Percentiles rank a stretch among this genome's conserved stretches.
These are phyloP conservation scores for Pseudovirgaria hyperparasitica DNA, from an alignment of 2,329 filamentous ascomycete species.

Conservation along the genomic window DNA sequence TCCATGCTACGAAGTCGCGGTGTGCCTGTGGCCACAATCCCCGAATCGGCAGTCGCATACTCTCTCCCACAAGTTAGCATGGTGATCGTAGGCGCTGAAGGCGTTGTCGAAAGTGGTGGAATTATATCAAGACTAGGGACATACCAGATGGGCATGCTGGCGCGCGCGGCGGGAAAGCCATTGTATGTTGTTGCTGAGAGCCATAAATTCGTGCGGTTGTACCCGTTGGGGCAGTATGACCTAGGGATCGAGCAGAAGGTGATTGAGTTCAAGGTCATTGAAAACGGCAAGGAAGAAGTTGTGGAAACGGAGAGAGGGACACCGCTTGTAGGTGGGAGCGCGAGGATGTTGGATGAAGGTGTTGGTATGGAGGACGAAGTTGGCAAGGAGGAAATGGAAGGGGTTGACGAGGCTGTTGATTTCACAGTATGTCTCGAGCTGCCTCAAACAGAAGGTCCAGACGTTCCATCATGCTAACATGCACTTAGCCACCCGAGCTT, in stretches of 20 bases:
- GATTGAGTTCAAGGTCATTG: conserved; percentile 53
- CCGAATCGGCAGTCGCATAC: conserved; percentile 64
- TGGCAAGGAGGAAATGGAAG: conserved; percentile 8
- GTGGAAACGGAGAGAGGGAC: too few relatives aligned
- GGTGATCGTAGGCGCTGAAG: conserved; percentile 58
- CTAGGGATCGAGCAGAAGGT: conserved; percentile 69
- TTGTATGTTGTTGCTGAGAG: conserved; percentile 91
- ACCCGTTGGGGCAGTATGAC: conserved; percentile 70
- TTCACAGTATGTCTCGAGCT: conserved; percentile 49
- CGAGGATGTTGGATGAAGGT: too few relatives aligned
- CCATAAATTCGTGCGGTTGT: conserved; percentile 89
- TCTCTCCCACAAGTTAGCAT: conserved; percentile 62
- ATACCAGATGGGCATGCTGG: conserved; percentile 75
- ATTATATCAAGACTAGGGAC: conserved; percentile 80
- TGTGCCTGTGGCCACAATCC: conserved; percentile 72
- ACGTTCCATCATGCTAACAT: too few relatives aligned
- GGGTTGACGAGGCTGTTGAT: conserved; percentile 46
- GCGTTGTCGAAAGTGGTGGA: conserved; percentile 86
- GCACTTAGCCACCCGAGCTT: conserved; percentile 48
- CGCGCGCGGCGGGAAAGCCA: conserved; percentile 57
- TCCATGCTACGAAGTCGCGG: conserved; percentile 56
- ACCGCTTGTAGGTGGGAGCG: too few relatives aligned
- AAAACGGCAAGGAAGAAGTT: too few relatives aligned
- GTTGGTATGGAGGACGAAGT: conserved; percentile 1
- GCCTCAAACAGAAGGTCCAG: background rate